phyloP scores from a whole-genome alignment of 2,329 filamentous ascomycete genomes.

The Scedosporium apiospermum region DNA sequence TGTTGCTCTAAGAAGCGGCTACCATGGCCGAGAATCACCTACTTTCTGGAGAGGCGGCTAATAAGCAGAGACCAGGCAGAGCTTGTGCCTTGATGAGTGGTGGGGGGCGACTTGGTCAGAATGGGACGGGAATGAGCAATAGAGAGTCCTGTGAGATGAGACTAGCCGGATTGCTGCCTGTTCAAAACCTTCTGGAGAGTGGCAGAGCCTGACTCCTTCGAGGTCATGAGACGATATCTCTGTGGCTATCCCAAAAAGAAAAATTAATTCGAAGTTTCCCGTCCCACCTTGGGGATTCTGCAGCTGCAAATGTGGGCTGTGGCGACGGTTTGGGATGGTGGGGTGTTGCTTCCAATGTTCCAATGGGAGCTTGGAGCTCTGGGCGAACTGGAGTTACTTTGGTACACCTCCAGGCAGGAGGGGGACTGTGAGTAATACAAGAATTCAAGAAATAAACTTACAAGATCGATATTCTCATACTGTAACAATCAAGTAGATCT shows the following conservation, averaged over 20 bases:
- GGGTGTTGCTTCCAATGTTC: neutral
- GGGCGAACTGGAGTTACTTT: neutral
- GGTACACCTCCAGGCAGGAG: neutral
- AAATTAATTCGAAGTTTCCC: conserved; percentile 8
- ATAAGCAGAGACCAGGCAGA: too few species aligned
- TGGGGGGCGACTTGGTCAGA: neutral
- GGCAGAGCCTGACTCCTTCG: neutral
- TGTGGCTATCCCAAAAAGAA: neutral
- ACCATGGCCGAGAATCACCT: too few species aligned
- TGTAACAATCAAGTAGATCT: too few species aligned
- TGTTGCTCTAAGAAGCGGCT: too few species aligned
- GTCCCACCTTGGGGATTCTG: neutral
- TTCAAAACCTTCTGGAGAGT: neutral
- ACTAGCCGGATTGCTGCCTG: neutral
- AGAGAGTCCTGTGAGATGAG: neutral
- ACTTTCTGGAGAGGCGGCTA: too few species aligned
- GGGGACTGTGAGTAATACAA: neutral
- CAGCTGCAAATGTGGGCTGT: neutral
- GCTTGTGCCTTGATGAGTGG: too few species aligned
- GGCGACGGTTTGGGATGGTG: neutral
- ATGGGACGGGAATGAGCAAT: neutral
- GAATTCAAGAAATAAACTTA: too few species aligned
- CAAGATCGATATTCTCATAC: too few species aligned
- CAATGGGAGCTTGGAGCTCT: neutral
- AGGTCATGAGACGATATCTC: neutral